A percentile compares a stretch with the other conserved stretches of the same genome.
Conservation (phyloP, 805 yeast genomes). For the Wickerhamomyces hampshirensis region DNA sequence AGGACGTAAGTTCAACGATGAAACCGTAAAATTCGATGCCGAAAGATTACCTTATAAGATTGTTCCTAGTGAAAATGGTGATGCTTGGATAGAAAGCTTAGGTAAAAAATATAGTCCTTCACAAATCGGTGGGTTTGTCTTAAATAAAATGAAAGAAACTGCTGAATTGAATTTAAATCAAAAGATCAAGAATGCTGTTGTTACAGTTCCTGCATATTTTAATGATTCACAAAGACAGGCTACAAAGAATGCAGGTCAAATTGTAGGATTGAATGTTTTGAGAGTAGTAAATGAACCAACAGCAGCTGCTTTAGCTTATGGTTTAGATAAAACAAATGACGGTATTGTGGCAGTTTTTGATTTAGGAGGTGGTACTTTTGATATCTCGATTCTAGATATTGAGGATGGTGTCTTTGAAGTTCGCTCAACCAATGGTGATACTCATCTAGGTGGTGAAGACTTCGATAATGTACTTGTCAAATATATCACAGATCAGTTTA, state of each 20-base stretch:
- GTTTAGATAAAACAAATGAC: conserved; percentile 50
- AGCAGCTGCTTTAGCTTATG: conserved; percentile 82
- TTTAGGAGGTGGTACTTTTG: conserved; percentile 85
- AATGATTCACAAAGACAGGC: conserved; percentile 81
- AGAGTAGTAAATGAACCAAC: conserved; percentile 83
- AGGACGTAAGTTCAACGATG: conserved; percentile 65
- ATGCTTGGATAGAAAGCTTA: conserved; percentile 53
- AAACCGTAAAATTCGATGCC: conserved; percentile 66
- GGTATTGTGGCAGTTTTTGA: conserved; percentile 51
- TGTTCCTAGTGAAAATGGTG: conserved; percentile 53
- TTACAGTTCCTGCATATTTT: conserved; percentile 83
- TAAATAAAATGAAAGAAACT: conserved; percentile 59
- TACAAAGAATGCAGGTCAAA: conserved; percentile 71
- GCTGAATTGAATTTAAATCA: conserved; percentile 56
- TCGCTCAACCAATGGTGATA: conserved; percentile 77
- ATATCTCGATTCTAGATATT: conserved; percentile 70
- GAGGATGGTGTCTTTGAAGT: conserved; percentile 82
- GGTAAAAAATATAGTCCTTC: conserved; percentile 57
- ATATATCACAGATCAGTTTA: conserved; percentile 53
- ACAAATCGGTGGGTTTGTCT: conserved; percentile 63
- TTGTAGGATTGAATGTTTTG: conserved; percentile 71
- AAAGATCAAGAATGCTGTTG: conserved; percentile 64
- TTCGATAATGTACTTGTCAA: conserved; percentile 63
- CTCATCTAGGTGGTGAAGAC: conserved; percentile 85
- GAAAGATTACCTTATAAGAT: conserved; percentile 60